Conservation (phyloP, 208 protist species). For the Trypanosoma boissoni region DNA sequence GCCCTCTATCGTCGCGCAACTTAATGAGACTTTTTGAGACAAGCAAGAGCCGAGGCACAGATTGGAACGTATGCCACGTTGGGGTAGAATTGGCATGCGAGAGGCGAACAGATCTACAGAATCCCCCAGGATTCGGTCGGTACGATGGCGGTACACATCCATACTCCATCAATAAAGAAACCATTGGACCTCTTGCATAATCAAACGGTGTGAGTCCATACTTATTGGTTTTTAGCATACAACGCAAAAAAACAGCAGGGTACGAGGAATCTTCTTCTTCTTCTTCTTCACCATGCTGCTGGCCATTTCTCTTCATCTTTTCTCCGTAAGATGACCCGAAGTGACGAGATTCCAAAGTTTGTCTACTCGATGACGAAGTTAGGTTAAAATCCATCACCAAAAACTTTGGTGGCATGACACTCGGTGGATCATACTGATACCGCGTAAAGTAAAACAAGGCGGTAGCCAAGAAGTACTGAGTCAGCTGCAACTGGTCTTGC, state of each 20-base stretch:
- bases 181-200: conserved; percentile 74
- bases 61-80: conserved; percentile 4
- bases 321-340: no score
- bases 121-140: conserved; percentile 64
- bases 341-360: no score
- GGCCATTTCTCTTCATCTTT: background rate
- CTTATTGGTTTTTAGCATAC: conserved; percentile 67
- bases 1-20: conserved; percentile 37
- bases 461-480: conserved; percentile 72
- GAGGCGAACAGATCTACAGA: conserved; percentile 32
- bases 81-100: background rate
- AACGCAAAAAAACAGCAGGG: conserved; percentile 52
- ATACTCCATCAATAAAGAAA: conserved; percentile 68
- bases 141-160: conserved; percentile 80
- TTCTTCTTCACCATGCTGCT: background rate
- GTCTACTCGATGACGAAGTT: no score
- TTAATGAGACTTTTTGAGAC: conserved; percentile 53
- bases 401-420: conserved; percentile 38
- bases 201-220: conserved; percentile 79
- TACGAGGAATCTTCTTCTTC: conserved; percentile 11
- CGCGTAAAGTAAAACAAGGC: conserved; percentile 57
- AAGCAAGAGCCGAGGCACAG: conserved; percentile 62
- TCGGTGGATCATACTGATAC: conserved; percentile 39
- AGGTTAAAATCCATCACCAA: conserved; percentile 20
- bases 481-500: conserved; percentile 70